Base-by-base conservation (phyloP, 2,329 filamentous ascomycete genomes). In the Neofusicoccum umdonicola region DNA sequence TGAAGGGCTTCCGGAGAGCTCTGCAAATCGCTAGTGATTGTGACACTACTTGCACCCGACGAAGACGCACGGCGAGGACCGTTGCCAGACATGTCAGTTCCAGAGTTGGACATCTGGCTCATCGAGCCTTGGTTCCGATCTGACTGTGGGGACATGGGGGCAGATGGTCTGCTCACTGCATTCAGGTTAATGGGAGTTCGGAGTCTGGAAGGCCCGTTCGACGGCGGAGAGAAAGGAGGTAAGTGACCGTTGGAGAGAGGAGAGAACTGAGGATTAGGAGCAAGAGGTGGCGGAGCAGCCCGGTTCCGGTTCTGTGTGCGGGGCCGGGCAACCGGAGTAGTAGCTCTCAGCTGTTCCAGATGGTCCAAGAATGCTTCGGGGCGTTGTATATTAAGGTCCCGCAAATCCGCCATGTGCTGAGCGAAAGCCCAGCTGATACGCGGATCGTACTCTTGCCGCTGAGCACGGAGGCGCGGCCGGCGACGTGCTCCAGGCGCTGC, bases 391-490 rank as follows among this genome's bases (percentile, higher is more conserved):
- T 76, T 72, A 57, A 74, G 45, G 13, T 65, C 63, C n/a, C 63
- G 73, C 39, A 79, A 70, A 31, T 75, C 74, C 45, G 72, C 73
- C 65, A 76, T 76, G 48, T 79, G 77, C 37, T 77, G 73, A 66
- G 77, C 76, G 63, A 79, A 79, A 69, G 78, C 76, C 70, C 72
- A 74, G 65, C 77, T 78, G 62, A 79, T 78, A 42, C 76, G 71
- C 4, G 77, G 77, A 68, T 79, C 72, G 41, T 79, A 79, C 63
- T 77, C 74, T 63, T 72, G 72, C 19, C 68, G 75, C 47, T 71
- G 70, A 42, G 69, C 67, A 34, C 71, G 71, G 9, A 70, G 66
- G 17, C 65, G 67, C 11, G 52, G 50, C 19, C 72, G 65, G 35
- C 68, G 70, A 27, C 70, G 68, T 22, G 70, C 70, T 37, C 70